Evolutionary conservation across 2,329 filamentous ascomycete genomes (phyloP).

Genomic region (Chrysosporium keratinophilum): DNA sequence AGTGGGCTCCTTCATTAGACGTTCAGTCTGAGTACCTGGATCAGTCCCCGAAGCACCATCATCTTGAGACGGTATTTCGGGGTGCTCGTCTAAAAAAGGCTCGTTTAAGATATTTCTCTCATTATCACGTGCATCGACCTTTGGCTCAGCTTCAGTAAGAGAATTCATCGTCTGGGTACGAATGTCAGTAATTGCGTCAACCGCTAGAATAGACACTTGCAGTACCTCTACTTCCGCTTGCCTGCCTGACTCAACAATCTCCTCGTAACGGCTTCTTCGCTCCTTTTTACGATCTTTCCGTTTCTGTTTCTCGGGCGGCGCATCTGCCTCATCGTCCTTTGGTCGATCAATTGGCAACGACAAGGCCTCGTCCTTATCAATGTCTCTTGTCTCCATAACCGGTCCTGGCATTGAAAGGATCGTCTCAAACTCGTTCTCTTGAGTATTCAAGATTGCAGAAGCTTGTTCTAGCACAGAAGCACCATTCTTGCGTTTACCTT

Average conservation of each 20-base stretch:
- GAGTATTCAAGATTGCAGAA: not conserved
- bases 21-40: constrained; percentile 7
- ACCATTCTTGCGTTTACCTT: not conserved
- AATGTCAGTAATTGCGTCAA: constrained; percentile 1
- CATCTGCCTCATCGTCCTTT: not conserved
- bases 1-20: constrained; percentile 16
- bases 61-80: constrained; percentile 45
- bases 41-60: constrained; percentile 39
- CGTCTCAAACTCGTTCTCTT: not conserved
- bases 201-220: not conserved
- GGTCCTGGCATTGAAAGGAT: not conserved
- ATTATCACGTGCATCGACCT: not conserved
- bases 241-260: constrained; percentile 20
- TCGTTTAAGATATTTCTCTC: constrained; percentile 17
- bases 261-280: constrained; percentile 30
- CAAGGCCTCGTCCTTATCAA: not conserved
- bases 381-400: not conserved
- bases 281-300: constrained; percentile 23
- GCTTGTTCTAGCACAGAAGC: not conserved
- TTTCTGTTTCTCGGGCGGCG: constrained; percentile 18
- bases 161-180: not conserved
- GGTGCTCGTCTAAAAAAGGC: constrained; percentile 57
- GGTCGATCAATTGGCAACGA: not conserved
- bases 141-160: not conserved
- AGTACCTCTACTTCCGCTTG: constrained; percentile 30